Evolutionary conservation across 768 basidiomycete species (phyloP).

Genomic region (Strobilomyces echinocephalus): DNA sequence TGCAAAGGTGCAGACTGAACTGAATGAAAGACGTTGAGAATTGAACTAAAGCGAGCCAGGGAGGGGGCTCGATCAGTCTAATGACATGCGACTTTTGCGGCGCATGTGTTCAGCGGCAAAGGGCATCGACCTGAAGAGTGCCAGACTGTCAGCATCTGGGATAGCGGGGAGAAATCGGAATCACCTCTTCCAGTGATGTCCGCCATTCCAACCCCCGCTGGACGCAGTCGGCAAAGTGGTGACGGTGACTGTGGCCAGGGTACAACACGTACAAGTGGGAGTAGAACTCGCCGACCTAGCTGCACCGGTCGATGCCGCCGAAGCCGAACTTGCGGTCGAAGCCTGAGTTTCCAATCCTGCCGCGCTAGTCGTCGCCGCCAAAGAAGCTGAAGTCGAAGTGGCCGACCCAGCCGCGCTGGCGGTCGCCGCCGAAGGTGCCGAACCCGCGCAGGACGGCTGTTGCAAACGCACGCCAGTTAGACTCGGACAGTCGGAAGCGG

Average conservation of each 20-base stretch:
- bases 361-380: background rate
- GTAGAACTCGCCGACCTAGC: too few species aligned
- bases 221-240: conserved; percentile 4
- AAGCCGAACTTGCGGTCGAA: background rate
- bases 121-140: background rate
- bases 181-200: conserved; percentile 4
- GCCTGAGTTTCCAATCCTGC: background rate
- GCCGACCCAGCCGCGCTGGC: too few species aligned
- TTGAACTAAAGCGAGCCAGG: background rate
- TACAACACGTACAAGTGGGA: background rate
- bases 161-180: background rate
- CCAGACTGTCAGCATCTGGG: background rate
- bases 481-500: background rate
- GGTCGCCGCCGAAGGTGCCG: background rate
- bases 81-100: conserved; percentile 6
- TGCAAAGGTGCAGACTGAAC: background rate
- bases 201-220: background rate
- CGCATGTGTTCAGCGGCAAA: background rate
- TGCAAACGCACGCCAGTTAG: conserved; percentile 2
- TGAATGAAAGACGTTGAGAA: background rate
- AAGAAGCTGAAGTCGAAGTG: background rate
- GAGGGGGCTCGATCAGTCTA: background rate
- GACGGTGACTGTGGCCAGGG: conserved; percentile 15
- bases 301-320: background rate
- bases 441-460: too few species aligned